These are phyloP conservation scores for Gossypium schwendimanii DNA, from an alignment of 441 rosid species.

Conservation along the genomic window DNA sequence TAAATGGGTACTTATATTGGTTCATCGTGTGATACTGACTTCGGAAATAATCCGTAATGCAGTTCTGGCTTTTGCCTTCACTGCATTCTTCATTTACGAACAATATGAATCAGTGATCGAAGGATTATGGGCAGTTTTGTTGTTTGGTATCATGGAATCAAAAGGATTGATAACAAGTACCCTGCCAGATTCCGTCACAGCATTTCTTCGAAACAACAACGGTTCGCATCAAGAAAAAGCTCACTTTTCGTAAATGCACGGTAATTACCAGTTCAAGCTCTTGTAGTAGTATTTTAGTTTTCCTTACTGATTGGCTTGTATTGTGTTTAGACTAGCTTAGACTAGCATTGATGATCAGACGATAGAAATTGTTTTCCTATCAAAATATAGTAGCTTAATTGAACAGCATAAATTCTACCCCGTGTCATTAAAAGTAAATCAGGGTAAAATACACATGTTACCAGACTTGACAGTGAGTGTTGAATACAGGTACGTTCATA, in stretches of 20 bases:
- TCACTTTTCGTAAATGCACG: not conserved
- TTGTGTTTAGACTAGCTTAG: not conserved
- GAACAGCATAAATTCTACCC: not conserved
- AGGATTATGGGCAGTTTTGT: conserved; percentile 33
- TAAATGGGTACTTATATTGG: not conserved
- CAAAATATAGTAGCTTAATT: not conserved
- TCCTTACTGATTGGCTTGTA: conserved; percentile 5
- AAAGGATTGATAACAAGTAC: conserved; percentile 25
- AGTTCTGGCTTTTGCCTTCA: conserved; percentile 62
- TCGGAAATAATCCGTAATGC: conserved; percentile 17
- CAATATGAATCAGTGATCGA: conserved; percentile 70
- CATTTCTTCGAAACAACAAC: conserved; percentile 16
- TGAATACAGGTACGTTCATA: not conserved
- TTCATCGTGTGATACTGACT: not conserved
- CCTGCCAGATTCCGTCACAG: conserved; percentile 28
- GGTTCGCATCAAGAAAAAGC: conserved; percentile 14
- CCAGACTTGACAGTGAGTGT: not conserved
- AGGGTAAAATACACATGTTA: not conserved
- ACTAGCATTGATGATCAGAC: not conserved
- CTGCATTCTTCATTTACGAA: conserved; percentile 70
- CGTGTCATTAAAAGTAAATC: not conserved
- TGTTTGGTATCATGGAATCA: conserved; percentile 18
- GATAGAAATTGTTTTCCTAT: not conserved
- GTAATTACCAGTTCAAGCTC: not conserved
- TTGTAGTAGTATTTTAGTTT: not conserved